Evolutionary conservation across 164 flowering plant species (phyloP), one percentile per base, ranked within the genome.

Genomic region (Vitis labrusca): DNA sequence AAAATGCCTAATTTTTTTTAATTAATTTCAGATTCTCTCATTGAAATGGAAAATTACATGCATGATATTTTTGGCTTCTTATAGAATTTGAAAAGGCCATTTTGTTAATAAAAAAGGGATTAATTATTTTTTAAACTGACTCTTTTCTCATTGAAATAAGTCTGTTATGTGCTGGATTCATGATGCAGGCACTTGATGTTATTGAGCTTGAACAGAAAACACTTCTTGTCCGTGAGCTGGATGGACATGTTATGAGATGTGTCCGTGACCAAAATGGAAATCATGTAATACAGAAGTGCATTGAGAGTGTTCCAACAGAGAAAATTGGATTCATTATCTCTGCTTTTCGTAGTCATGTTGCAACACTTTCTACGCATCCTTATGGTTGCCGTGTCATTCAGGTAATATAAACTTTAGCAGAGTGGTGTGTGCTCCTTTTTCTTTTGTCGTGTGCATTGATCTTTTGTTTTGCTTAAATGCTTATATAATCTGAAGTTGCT

Each of bases 371-470:
- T 14, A 90, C 80, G 16, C 98, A 93, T 83, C 94, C 98, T 3
- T 93, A 93, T 82, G 98, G 98, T 61, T 93, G 98, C 67, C 98
- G 98, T 76, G 98, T 93, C 64, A 90, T 93, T 50, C 98, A 93
- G 97, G 98, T 93, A 78, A 67, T 17, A 17, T 37, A 37, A 37
- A 5, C 44, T 37, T 6, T 0, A 37, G 7, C 44, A 37, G 6
- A 37, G 44, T 37, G 44, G 44, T 37, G 44, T 37, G 44, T 3
- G 0, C 29, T 2, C 49, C 30, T 5, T 37, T 37, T 53, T 16
- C 32, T 10, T 58, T 52, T 50, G 10, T 5, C 65, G 32, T 69
- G 32, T 23, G 44, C 44, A 3, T 37, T 37, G 7, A 37, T 37
- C 44, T 3, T 3, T 17, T 44, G 44, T 3, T 37, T 6, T 37